phyloP scores from a whole-genome alignment of 768 basidiomycete species.

The Xerocomus potaroensis region DNA sequence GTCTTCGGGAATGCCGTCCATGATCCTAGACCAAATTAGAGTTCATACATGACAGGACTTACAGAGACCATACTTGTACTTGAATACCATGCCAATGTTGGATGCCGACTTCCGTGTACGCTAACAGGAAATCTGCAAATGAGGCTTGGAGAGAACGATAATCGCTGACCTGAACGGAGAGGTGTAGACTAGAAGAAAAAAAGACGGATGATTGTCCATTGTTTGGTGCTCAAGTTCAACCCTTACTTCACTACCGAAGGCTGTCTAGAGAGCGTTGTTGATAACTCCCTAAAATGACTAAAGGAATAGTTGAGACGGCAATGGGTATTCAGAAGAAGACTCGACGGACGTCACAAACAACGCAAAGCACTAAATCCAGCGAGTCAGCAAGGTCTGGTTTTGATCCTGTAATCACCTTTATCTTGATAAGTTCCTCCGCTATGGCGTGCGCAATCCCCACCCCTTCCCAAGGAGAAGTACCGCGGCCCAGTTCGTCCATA shows the following conservation, averaged over 20 bases:
- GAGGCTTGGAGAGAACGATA: not conserved
- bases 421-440: conserved; percentile 67
- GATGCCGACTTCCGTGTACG: conserved; percentile 48
- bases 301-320: conserved; percentile 1
- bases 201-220: not conserved
- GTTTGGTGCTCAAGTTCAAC: not conserved
- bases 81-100: conserved; percentile 67
- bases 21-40: conserved; percentile 45
- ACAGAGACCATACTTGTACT: conserved; percentile 57
- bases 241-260: conserved; percentile 79
- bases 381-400: not conserved
- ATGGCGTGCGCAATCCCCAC: conserved; percentile 82
- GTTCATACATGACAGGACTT: not conserved
- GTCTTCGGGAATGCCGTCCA: conserved; percentile 64
- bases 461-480: conserved; percentile 82
- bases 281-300: conserved; percentile 80
- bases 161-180: conserved; percentile 65
- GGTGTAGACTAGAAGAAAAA: conserved; percentile 56
- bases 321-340: not conserved
- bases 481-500: conserved; percentile 91
- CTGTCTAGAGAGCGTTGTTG: conserved; percentile 67
- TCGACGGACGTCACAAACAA: conserved; percentile 82
- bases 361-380: conserved; percentile 58
- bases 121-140: conserved; percentile 31
- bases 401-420: conserved; percentile 48